Evolutionary conservation across 345 rosid genomes (phyloP), one percentile per base, ranked within the genome.

Genomic region (Brassica cretica): DNA sequence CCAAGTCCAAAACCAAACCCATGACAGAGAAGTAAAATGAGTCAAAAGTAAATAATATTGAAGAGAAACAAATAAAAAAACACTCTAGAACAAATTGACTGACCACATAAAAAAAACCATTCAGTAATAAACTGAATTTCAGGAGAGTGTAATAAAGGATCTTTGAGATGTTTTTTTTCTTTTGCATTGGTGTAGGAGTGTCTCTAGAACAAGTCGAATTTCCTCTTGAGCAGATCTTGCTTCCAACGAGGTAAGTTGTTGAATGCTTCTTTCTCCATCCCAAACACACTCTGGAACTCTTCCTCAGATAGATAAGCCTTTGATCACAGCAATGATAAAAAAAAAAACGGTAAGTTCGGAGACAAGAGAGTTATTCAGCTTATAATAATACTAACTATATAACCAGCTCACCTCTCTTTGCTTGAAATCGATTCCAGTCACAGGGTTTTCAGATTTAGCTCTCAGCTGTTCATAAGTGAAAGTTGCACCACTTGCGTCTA

Each of bases 211-310:
- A 96, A 80, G 78, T 92, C 97, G 66, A 82, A 78, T 78, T 93
- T 90, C 89, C 81, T 93, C 90, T 96, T 96, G 70, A 76, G 92
- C 76, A 91, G 78, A 79, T 96, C 98, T 87, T 96, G 97, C 88
- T 96, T 96, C 99, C 99, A 96, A 75, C 86, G 89, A 4, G 99
- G 99, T 80, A 89, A 73, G 74, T 88, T 88, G 78, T 88, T 86
- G 77, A 96, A 96, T 74, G 83, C 89, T 81, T 86, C 97, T 84
- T 91, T 96, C 70, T 82, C 53, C 84, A 87, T 87, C 51, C 97
- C 93, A 29, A 96, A 87, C 58, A 93, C 82, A 27, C 79, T 76
- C 82, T 87, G 81, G 78, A 96, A 96, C 77, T 96, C 99, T 74
- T 91, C 94, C 3, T 84, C 91, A 2, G 95, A 85, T 61, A 96